Conservation (phyloP, 208 protist species). For the Leishmania tropica region DNA sequence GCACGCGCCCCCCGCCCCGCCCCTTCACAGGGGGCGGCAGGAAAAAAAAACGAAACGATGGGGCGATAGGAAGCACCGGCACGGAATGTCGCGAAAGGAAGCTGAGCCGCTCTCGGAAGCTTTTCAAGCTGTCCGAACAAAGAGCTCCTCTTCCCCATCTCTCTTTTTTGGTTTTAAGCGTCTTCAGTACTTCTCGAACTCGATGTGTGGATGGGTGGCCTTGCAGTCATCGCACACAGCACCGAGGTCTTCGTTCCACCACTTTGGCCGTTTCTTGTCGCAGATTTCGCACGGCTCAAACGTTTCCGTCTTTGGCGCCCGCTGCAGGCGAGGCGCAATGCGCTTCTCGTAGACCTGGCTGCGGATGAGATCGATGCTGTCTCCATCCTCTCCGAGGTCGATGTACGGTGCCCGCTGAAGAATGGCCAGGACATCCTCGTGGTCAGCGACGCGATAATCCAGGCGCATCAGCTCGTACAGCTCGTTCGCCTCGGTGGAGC, state of each 20-base stretch:
- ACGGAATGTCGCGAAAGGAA: not conserved
- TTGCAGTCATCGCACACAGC: slow-evolving; percentile 77
- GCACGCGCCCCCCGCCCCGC: not conserved
- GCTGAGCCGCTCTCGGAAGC: not conserved
- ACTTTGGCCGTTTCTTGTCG: slow-evolving; percentile 63
- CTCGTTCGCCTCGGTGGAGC: slow-evolving; percentile 49
- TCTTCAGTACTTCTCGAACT: slow-evolving; percentile 67
- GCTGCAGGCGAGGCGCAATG: slow-evolving; percentile 73
- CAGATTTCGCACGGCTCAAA: slow-evolving; percentile 89
- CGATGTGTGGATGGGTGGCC: slow-evolving; percentile 32
- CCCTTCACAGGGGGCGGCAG: no score
- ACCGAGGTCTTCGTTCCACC: slow-evolving; percentile 81
- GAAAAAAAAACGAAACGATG: not conserved
- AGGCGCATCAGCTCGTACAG: slow-evolving; percentile 91
- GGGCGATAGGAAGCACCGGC: not conserved
- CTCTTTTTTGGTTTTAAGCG: not conserved
- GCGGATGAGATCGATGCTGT: slow-evolving; percentile 63
- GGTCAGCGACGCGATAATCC: slow-evolving; percentile 57
- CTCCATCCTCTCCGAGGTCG: slow-evolving; percentile 66
- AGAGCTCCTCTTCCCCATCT: not conserved
- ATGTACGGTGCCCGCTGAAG: slow-evolving; percentile 62
- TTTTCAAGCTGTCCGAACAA: not conserved
- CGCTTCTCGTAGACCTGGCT: slow-evolving; percentile 70
- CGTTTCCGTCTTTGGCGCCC: slow-evolving; percentile 74
- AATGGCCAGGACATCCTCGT: slow-evolving; percentile 64